Base-by-base conservation (phyloP, 2,329 filamentous ascomycete species). In the Pseudogymnoascus sp. region DNA sequence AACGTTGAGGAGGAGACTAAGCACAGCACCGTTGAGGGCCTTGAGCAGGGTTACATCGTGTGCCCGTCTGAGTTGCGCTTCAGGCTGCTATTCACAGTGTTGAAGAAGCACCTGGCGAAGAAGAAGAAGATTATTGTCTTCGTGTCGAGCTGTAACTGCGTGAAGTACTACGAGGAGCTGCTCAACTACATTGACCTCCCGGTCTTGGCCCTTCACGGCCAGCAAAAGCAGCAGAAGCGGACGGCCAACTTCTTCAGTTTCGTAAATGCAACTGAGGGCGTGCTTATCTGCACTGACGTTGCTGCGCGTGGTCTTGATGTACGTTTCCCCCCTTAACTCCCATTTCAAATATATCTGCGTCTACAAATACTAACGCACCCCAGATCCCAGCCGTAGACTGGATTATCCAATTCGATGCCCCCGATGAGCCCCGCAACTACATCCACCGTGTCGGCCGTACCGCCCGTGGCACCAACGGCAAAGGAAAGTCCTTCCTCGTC, bases 161-260 rank as follows among this genome's bases (percentile, higher is more conserved):
- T 97, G 71, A 96, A 96, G 75, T 99, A 97, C 77, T 92, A 96
- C 77, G 86, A 90, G 25, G 92, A 97, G 75, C 84, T 99, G 28
- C 85, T 99, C 69, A 97, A 97, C 79, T 97, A 96, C 78, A 97
- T 97, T 71, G 94, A 97, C 75, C 83, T 97, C 42, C 92, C 90
- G 4, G 90, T 95, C 2, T 82, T 96, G 47, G 89, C 91, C 69
- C 81, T 96, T 6, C 91, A 95, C 75, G 94, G 92, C 69, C 97
- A 99, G 78, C 91, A 96, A 77, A 99, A 99, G 78, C 94, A 99
- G 77, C 92, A 97, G 77, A 96, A 96, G 76, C 90, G 94, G n/a
- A 99, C 94, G 23, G 96, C 95, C 73, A 96, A 92, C 0, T 99
- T 99, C 75, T 99, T 97, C 75, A 93, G 97, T 75, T 99, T 99